Percentiles rank a stretch among this genome's conserved stretches.
These are phyloP conservation scores for Cucurbita argyrosperma DNA, from an alignment of 306 rosid species.

Conservation along the genomic window DNA sequence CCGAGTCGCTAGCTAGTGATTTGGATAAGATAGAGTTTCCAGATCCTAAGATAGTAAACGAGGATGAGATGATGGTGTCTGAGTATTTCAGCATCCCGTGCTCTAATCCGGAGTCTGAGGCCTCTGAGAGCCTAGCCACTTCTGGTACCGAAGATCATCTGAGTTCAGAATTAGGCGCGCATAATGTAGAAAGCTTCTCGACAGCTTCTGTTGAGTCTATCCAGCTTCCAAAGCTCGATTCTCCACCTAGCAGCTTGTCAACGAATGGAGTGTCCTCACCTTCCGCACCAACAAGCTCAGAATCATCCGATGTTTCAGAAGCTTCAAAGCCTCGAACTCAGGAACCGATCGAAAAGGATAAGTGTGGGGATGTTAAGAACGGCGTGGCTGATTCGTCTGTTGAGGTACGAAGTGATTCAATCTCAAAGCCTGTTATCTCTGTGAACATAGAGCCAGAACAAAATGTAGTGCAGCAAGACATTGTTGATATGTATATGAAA, in stretches of 20 bases:
- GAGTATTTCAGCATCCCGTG: conserved; percentile 63
- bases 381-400: conserved; percentile 40
- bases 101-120: conserved; percentile 38
- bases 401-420: conserved; percentile 29
- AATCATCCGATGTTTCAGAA: background rate
- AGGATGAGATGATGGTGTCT: conserved; percentile 79
- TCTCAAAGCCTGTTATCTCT: conserved; percentile 34
- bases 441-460: conserved; percentile 69
- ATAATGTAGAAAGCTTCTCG: background rate
- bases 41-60: conserved; percentile 66
- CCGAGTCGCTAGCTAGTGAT: conserved; percentile 38
- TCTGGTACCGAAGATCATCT: conserved; percentile 36
- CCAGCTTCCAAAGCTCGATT: conserved; percentile 36
- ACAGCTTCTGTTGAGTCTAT: conserved; percentile 23
- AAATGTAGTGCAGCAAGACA: conserved; percentile 78
- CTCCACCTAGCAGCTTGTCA: conserved; percentile 65
- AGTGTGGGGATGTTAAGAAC: conserved; percentile 34
- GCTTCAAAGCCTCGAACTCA: conserved; percentile 15
- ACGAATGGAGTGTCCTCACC: conserved; percentile 40
- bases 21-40: conserved; percentile 80
- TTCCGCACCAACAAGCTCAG: conserved; percentile 5
- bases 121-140: conserved; percentile 40
- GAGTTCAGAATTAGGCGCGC: background rate
- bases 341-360: conserved; percentile 14
- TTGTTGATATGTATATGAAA: conserved; percentile 96